Evolutionary conservation across 1,284 basidiomycete genomes (phyloP).

Genomic region (Fomitiporia mediterranea): DNA sequence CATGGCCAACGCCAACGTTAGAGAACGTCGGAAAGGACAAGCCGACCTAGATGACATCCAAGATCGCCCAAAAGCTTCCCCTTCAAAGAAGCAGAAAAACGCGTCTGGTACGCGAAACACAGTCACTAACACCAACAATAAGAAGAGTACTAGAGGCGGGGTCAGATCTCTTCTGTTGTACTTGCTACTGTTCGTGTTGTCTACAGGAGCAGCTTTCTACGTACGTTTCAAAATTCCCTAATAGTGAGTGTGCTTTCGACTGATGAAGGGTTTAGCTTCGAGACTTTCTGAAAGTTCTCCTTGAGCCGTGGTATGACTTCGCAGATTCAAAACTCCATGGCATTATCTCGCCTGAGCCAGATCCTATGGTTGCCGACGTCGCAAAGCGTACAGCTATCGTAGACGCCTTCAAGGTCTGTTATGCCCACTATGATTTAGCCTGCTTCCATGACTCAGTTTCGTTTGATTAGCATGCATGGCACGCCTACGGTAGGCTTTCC

Average conservation of each 20-base stretch:
- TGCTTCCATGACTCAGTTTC: not conserved
- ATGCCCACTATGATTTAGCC: not conserved
- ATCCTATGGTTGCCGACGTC: constrained; percentile 49
- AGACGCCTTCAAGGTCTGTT: constrained; percentile 70
- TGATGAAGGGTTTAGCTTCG: not conserved
- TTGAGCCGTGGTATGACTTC: constrained; percentile 22
- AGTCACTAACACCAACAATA: not conserved
- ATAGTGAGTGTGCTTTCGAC: not conserved
- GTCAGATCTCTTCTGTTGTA: constrained; percentile 11
- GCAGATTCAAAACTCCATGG: constrained; percentile 23
- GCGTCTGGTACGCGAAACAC: constrained; percentile 1
- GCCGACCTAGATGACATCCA: not conserved
- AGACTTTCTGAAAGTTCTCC: constrained; percentile 14
- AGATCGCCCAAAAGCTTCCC: not conserved
- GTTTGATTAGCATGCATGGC: constrained; percentile 65
- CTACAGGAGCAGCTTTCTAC: not conserved
- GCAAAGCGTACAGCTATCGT: constrained; percentile 65
- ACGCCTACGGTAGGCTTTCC: constrained; percentile 60
- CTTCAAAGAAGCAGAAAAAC: not conserved
- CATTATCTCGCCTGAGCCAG: constrained; percentile 13
- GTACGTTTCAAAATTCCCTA: not conserved
- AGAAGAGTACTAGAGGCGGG: constrained; percentile 7
- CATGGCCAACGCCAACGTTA: constrained; percentile 2
- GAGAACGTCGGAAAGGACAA: constrained; percentile 1
- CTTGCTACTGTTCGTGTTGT: not conserved